Evolutionary conservation across 2,329 filamentous ascomycete genomes (phyloP), one percentile per base, ranked within the genome.

Genomic region (Colletotrichum liaoningense): DNA sequence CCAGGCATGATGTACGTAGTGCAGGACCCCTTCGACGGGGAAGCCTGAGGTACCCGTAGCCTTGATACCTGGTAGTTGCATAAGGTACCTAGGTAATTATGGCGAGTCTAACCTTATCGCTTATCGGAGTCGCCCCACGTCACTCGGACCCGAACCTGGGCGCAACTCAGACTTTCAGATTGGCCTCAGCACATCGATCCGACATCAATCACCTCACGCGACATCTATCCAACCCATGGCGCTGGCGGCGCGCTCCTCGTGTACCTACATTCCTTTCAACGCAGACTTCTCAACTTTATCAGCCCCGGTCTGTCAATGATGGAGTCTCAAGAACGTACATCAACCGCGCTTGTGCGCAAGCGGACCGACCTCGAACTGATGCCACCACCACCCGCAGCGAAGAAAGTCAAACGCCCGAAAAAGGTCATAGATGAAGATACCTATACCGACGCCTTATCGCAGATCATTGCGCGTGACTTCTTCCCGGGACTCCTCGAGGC

Each of bases 391-490:
- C 94, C 95, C 4, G 89, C 91, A 0, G 87, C 92, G 55, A 98
- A 98, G 82, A 93, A 95, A 72, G 97, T 98, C 79, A 98, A 98
- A 84, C 90, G 97, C 65, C 97, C 97, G 0, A 92, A 93, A 75
- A 93, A 93, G 75, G 92, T 98, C 33, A 90, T 99, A 33, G 95
- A 98, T 81, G 97, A 99, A 87, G 96, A 99, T 77, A 92, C 93
- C 66, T 99, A 99, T 83, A 97, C 95, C 2, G 92, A 95, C 71
- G 93, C 94, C 1, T 88, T 99, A 33, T 98, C 95, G 0, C 93
- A 97, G 77, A 98, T 99, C 80, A 98, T 99, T 75, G 94, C 95
- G 11, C 92, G 97, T 76, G 97, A 99, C 86, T 99, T 97, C 86
- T 99, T 98, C 79, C 97, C 97, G 0, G 97, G 96, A 0, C 88